Conservation (phyloP, 129 eudicot species). For the Heracleum sosnowskyi region DNA sequence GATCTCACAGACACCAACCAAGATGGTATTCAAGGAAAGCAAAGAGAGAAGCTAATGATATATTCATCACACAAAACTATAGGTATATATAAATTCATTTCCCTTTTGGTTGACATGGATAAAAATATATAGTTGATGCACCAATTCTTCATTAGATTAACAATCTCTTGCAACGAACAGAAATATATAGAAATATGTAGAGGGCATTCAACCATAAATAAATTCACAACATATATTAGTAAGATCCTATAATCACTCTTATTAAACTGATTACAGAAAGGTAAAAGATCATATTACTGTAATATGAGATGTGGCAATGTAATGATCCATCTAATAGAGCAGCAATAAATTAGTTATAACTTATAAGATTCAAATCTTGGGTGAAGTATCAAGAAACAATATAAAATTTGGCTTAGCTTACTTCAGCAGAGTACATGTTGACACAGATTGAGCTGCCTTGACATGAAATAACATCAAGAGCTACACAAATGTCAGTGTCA, state of each 20-base stretch:
- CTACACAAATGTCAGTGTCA: background rate
- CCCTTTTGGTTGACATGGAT: background rate
- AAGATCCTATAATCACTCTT: background rate
- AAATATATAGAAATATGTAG: background rate
- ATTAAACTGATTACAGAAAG: background rate
- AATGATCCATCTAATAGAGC: background rate
- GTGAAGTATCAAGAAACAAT: background rate
- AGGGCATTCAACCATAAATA: background rate
- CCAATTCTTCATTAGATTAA: background rate
- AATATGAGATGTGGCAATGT: background rate
- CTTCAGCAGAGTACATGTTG: conserved; percentile 1
- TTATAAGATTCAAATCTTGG: background rate
- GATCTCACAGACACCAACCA: background rate
- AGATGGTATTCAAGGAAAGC: too few relatives aligned
- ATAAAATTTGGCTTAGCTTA: background rate
- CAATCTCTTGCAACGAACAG: background rate
- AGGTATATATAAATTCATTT: background rate
- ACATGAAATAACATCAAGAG: conserved; percentile 1
- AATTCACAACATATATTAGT: background rate
- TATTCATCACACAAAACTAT: background rate
- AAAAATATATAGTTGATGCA: background rate
- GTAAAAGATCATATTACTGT: background rate
- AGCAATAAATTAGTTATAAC: background rate
- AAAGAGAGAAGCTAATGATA: too few relatives aligned
- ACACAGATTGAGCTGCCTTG: conserved; percentile 3